Base-by-base conservation (phyloP, 805 yeast genomes). In the Nakazawaea ishiwadae region DNA sequence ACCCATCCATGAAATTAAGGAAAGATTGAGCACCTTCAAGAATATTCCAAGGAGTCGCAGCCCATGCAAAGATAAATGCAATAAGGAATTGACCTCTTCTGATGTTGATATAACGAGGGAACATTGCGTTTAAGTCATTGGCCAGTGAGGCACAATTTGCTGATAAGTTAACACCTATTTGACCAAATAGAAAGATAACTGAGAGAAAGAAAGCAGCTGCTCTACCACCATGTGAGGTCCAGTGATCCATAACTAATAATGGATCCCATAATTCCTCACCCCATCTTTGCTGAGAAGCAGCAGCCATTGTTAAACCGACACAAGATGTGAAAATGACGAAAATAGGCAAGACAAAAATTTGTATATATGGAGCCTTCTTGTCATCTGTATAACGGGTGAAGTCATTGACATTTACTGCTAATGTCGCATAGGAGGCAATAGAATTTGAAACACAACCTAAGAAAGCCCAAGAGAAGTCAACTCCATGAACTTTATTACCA, bases 161-260 rank as follows among this genome's bases (percentile, higher is more conserved):
- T 6, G 79, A 65, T 31, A 67, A 53, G 46, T 67, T 66, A 17
- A 69, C 67, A 44, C 68, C 71, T 42, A 67, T 56, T 51, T 65
- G 70, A 17, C 53, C 52, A 39, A 51, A 35, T 40, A 48, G 46
- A 59, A 87, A 83, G 0, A 81, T 84, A 35, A 75, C 65, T 2
- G 88, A 67, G 48, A 85, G 78, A 44, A 87, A 68, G 57, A 86
- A 86, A 5, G 82, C 91, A 50, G 95, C 95, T 15, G 82, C 89
- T 48, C 95, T 69, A 46, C 81, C 76, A 23, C 90, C 84, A n/a
- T 57, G 39, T n/a, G 61, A 48, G 50, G 45, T 42, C 45, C 45
- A 42, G 8, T 42, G 27, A 18, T 42, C 38, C 32, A 42, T 36
- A 8, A 42, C 42, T 23, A 36, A 28, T 33, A 42, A 42, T 21